Evolutionary conservation across 129 eudicot species (phyloP).

Genomic region (Pulicaria dysenterica): DNA sequence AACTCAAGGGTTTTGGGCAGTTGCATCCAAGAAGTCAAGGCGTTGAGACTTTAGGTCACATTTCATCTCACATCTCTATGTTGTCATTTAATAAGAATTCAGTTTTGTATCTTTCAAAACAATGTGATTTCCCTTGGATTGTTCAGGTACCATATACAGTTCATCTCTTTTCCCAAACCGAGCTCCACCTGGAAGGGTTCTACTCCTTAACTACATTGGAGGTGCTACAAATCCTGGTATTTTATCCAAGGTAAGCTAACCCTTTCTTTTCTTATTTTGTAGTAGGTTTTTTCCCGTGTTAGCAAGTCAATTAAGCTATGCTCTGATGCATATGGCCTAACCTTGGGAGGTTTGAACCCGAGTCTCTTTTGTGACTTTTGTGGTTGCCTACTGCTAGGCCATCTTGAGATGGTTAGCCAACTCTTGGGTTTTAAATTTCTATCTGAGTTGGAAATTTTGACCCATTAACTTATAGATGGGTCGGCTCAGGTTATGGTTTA

Average conservation of each 20-base stretch:
- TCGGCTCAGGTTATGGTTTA: background rate
- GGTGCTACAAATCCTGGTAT: constrained; percentile 90
- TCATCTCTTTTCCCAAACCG: constrained; percentile 95
- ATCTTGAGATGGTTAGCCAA: background rate
- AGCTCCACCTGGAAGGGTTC: constrained; percentile 87
- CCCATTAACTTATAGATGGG: background rate
- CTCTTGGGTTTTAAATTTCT: background rate
- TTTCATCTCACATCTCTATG: background rate
- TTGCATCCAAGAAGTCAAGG: constrained; percentile 97
- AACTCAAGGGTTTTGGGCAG: constrained; percentile 95
- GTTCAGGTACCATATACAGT: constrained; percentile 87
- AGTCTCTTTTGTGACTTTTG: no score
- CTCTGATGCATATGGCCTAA: no score
- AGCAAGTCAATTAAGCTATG: no score
- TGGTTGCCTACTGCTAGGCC: no score
- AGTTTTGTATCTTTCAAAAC: background rate
- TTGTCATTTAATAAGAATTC: background rate
- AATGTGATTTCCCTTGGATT: constrained; percentile 23
- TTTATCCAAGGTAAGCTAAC: constrained; percentile 58
- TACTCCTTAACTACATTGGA: constrained; percentile 89
- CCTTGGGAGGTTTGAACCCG: no score
- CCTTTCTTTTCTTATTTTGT: no score
- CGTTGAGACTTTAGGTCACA: constrained; percentile 86
- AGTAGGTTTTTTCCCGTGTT: no score
- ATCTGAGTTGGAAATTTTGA: background rate